These are phyloP conservation scores for Talaromyces adpressus DNA, from an alignment of 495 filamentous ascomycete species.

Conservation along the genomic window DNA sequence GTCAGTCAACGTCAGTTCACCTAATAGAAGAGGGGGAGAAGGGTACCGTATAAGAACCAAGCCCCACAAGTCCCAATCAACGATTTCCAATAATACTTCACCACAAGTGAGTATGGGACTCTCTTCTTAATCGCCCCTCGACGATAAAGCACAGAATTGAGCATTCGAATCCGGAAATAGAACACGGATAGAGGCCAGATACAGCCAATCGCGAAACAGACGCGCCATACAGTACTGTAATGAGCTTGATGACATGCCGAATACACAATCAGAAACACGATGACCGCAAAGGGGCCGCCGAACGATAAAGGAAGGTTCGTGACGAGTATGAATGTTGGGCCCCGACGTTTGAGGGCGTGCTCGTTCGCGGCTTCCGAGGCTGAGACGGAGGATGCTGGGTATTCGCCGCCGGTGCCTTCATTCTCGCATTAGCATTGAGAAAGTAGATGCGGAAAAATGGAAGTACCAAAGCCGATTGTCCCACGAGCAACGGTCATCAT, in stretches of 20 bases:
- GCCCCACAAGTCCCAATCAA: constrained; percentile 41
- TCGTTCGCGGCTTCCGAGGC: constrained; percentile 47
- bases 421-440: background rate
- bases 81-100: constrained; percentile 41
- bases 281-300: constrained; percentile 41
- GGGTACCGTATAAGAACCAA: constrained; percentile 45
- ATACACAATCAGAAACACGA: constrained; percentile 42
- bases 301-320: constrained; percentile 46
- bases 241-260: constrained; percentile 28
- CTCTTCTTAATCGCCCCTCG: constrained; percentile 38
- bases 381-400: constrained; percentile 37
- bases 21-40: background rate
- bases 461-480: constrained; percentile 36
- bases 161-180: constrained; percentile 47
- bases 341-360: constrained; percentile 30
- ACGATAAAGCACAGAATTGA: constrained; percentile 44
- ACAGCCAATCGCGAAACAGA: constrained; percentile 45
- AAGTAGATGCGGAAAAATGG: background rate
- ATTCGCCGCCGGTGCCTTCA: constrained; percentile 33
- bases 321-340: constrained; percentile 46
- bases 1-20: too few species aligned
- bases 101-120: constrained; percentile 37
- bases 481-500: constrained; percentile 46
- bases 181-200: constrained; percentile 44
- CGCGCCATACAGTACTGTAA: constrained; percentile 43